A percentile compares a stretch with the other conserved stretches of the same genome.
These are phyloP conservation scores for Pichia heedii DNA, from an alignment of 805 yeast species.

Conservation along the genomic window DNA sequence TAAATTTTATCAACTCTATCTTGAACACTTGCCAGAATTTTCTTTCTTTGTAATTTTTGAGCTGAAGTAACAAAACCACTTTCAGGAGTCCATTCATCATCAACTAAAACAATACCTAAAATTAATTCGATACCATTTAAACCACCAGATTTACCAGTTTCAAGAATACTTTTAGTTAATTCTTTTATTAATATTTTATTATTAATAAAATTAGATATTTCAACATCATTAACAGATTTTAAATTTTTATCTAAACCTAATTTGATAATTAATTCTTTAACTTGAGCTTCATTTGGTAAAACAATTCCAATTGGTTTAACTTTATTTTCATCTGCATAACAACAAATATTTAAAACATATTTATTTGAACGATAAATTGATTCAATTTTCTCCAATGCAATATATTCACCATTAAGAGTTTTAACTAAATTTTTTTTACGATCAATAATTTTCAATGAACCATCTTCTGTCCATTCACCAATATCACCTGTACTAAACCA, in stretches of 20 bases:
- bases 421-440: slow-evolving; percentile 94
- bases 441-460: slow-evolving; percentile 78
- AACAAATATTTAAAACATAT: slow-evolving; percentile 73
- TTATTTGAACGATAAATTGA: slow-evolving; percentile 79
- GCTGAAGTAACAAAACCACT: slow-evolving; percentile 92
- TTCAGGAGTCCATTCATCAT: slow-evolving; percentile 97
- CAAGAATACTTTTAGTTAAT: slow-evolving; percentile 49
- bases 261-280: slow-evolving; percentile 52
- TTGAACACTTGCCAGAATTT: slow-evolving; percentile 65
- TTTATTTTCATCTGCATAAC: slow-evolving; percentile 81
- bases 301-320: slow-evolving; percentile 91
- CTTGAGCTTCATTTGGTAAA: slow-evolving; percentile 64
- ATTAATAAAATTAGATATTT: slow-evolving; percentile 38
- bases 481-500: slow-evolving; percentile 98
- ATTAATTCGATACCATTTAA: slow-evolving; percentile 79
- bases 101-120: slow-evolving; percentile 66
- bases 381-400: slow-evolving; percentile 93
- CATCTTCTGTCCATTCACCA: slow-evolving; percentile 81
- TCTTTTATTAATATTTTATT: slow-evolving; percentile 48
- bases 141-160: slow-evolving; percentile 75
- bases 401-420: slow-evolving; percentile 94
- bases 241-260: slow-evolving; percentile 37
- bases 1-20: slow-evolving; percentile 63
- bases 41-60: slow-evolving; percentile 90
- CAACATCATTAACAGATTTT: slow-evolving; percentile 27